These are phyloP conservation scores for Adansonia digitata DNA, from an alignment of 345 rosid species.

Conservation along the genomic window DNA sequence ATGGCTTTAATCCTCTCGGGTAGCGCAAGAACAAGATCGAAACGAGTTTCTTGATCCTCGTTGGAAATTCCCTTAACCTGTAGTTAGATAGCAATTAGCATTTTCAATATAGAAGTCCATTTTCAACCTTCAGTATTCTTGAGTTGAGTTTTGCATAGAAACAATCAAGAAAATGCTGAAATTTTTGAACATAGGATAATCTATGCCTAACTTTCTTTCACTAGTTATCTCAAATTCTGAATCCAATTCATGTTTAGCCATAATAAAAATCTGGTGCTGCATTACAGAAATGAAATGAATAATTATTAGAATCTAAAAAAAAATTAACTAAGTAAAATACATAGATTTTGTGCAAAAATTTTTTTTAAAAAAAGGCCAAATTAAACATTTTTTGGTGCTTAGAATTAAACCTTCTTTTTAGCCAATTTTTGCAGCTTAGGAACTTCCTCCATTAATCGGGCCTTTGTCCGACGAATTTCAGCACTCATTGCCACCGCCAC, in stretches of 20 bases:
- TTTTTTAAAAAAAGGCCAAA: background rate
- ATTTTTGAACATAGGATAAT: background rate
- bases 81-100: conserved; percentile 1
- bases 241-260: background rate
- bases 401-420: conserved; percentile 44
- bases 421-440: conserved; percentile 66
- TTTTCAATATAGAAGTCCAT: conserved; percentile 7
- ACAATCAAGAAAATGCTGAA: conserved; percentile 5
- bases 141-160: background rate
- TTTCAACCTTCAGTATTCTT: background rate
- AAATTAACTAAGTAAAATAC: too few relatives aligned
- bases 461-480: conserved; percentile 70
- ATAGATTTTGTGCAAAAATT: too few relatives aligned
- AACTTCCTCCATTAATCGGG: conserved; percentile 62
- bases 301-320: too few relatives aligned
- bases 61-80: conserved; percentile 75
- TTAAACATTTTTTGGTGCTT: too few relatives aligned
- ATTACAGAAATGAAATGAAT: background rate
- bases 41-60: conserved; percentile 52
- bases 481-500: conserved; percentile 63
- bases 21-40: conserved; percentile 52
- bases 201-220: background rate
- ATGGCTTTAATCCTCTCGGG: conserved; percentile 64
- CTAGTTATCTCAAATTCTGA: background rate
- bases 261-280: background rate